Conservation (phyloP, 805 yeast genomes). For the Kazachstania psychrophila region DNA sequence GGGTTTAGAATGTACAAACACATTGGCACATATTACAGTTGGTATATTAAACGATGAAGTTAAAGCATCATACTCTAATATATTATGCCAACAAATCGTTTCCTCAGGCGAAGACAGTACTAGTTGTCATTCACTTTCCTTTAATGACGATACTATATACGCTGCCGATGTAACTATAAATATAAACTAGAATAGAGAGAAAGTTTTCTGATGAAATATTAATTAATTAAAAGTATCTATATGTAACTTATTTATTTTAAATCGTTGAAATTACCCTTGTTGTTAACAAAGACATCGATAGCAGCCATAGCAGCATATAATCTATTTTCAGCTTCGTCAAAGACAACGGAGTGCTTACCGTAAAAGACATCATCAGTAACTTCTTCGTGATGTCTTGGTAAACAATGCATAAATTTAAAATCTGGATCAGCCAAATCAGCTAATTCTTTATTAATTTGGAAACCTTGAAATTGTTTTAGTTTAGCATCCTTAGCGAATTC, state of each 20-base stretch:
- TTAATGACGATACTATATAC: background rate
- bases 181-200: background rate
- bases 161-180: background rate
- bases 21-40: constrained; percentile 60
- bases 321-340: constrained; percentile 93
- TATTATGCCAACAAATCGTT: constrained; percentile 21
- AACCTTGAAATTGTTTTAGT: constrained; percentile 74
- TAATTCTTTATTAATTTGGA: constrained; percentile 68
- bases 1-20: constrained; percentile 32
- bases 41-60: constrained; percentile 44
- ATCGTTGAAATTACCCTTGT: constrained; percentile 53
- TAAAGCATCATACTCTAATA: constrained; percentile 47
- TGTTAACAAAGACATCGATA: constrained; percentile 78
- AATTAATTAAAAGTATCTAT: too few relatives aligned
- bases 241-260: constrained; percentile 13
- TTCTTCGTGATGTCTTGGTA: constrained; percentile 92
- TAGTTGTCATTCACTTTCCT: too few relatives aligned
- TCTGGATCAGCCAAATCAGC: constrained; percentile 50
- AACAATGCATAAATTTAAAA: constrained; percentile 95
- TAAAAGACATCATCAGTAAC: constrained; percentile 91
- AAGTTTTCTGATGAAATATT: too few relatives aligned
- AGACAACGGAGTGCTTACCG: constrained; percentile 73
- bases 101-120: constrained; percentile 1
- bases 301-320: constrained; percentile 94
- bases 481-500: constrained; percentile 68